Percentiles rank a stretch among this genome's conserved stretches.
phyloP scores from a whole-genome alignment of 2,329 filamentous ascomycete species.

The Nothomitra cinnamomea region DNA sequence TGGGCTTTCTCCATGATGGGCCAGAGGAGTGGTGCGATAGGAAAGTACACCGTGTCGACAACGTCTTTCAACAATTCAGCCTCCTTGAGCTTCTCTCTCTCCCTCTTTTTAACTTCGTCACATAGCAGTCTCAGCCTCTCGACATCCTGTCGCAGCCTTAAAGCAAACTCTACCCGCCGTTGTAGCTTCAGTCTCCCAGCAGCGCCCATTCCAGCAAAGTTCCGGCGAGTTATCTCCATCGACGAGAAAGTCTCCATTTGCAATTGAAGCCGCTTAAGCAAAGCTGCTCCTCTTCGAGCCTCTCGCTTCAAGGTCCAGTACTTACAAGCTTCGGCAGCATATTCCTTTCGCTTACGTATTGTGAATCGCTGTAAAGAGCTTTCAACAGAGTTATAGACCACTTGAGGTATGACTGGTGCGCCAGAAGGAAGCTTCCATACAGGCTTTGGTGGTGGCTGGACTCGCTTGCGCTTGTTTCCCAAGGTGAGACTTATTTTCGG shows the following conservation, averaged over 20 bases:
- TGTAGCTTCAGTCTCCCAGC: conserved; percentile 61
- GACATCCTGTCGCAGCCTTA: conserved; percentile 58
- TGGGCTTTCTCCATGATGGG: conserved; percentile 68
- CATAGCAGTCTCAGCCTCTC: conserved; percentile 56
- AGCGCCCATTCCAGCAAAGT: conserved; percentile 89
- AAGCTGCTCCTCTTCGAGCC: conserved; percentile 72
- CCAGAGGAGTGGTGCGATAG: conserved; percentile 57
- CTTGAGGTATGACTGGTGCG: conserved; percentile 81
- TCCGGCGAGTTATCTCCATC: conserved; percentile 88
- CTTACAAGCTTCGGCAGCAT: conserved; percentile 78
- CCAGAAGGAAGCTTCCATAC: conserved; percentile 89
- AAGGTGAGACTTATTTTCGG: conserved; percentile 36
- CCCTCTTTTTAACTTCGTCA: conserved; percentile 54
- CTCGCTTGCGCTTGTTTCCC: conserved; percentile 42
- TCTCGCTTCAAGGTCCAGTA: conserved; percentile 98
- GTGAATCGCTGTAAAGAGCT: conserved; percentile 67
- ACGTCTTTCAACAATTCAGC: conserved; percentile 61
- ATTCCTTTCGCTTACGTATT: conserved; percentile 79
- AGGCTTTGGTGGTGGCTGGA: conserved; percentile 37
- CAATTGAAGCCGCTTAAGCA: conserved; percentile 82
- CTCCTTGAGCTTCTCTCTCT: conserved; percentile 60
- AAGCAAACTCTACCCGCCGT: conserved; percentile 75
- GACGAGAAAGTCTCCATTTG: conserved; percentile 95
- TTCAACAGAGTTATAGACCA: conserved; percentile 74
- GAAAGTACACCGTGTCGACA: conserved; percentile 83